Conservation (phyloP, 495 filamentous ascomycete species). For the Chaetomium fimeti region DNA sequence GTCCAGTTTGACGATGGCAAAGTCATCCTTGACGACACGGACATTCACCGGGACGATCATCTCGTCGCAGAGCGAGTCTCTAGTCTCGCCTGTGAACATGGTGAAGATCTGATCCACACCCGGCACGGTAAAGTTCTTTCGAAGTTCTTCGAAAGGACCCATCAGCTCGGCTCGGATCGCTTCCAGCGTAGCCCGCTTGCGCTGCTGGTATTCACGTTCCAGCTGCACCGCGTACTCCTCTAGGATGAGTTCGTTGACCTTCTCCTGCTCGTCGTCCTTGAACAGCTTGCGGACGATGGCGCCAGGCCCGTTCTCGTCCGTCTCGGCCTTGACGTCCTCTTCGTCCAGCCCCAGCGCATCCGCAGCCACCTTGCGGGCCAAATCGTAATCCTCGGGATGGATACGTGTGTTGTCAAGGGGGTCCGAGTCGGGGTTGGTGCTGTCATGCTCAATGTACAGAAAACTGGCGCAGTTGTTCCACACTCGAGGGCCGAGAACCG, state of each 20-base stretch:
- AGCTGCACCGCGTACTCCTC: constrained; percentile 97
- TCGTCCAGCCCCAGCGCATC: constrained; percentile 95
- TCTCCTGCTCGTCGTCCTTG: constrained; percentile 85
- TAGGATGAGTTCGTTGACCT: constrained; percentile 91
- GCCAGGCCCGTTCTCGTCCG: constrained; percentile 78
- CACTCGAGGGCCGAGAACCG: constrained; percentile 82
- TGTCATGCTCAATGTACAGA: constrained; percentile 82
- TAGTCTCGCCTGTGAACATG: constrained; percentile 93
- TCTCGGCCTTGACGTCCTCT: constrained; percentile 94
- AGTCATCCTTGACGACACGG: constrained; percentile 82
- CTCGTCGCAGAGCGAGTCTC: constrained; percentile 73
- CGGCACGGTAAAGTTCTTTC: constrained; percentile 72
- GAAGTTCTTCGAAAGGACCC: constrained; percentile 89
- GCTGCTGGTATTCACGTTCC: constrained; percentile 85
- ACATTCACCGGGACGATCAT: constrained; percentile 92
- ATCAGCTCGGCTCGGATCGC: constrained; percentile 92
- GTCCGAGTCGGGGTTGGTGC: constrained; percentile 73
- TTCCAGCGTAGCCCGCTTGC: constrained; percentile 93
- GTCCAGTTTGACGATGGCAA: constrained; percentile 88
- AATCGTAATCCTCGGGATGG: constrained; percentile 96
- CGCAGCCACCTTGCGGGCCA: constrained; percentile 95
- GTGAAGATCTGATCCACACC: constrained; percentile 84
- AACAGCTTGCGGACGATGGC: constrained; percentile 91
- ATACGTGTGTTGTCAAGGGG: constrained; percentile 95
- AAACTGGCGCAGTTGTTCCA: constrained; percentile 98